Conservation (phyloP, 2,329 filamentous ascomycete species). For the Aspergillus novofumigatus region DNA sequence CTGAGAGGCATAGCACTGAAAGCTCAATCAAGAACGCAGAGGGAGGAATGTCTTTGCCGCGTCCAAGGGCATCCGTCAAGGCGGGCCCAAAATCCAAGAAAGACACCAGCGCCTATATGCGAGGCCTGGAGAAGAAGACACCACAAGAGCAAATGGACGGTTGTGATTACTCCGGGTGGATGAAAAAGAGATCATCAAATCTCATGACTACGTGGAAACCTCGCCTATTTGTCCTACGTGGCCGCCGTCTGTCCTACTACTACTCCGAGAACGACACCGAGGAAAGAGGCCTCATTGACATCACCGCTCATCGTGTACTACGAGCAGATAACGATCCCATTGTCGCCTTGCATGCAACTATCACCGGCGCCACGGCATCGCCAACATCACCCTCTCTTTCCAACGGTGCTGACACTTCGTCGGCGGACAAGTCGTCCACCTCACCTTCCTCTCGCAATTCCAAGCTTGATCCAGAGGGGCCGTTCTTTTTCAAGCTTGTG, state of each 20-base stretch:
- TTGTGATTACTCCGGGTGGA: constrained; percentile 96
- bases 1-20: constrained; percentile 74
- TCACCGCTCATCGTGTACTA: constrained; percentile 94
- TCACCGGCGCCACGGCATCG: constrained; percentile 77
- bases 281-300: constrained; percentile 95
- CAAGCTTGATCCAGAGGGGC: constrained; percentile 54
- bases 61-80: constrained; percentile 49
- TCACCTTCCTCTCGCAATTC: constrained; percentile 30
- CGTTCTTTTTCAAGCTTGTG: constrained; percentile 98
- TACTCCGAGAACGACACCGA: constrained; percentile 89
- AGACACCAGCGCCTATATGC: constrained; percentile 87
- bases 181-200: constrained; percentile 98
- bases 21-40: constrained; percentile 47
- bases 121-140: constrained; percentile 74
- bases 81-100: constrained; percentile 72
- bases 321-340: constrained; percentile 88
- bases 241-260: constrained; percentile 88
- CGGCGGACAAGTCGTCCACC: constrained; percentile 25
- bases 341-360: constrained; percentile 82
- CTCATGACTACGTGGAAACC: constrained; percentile 98
- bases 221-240: constrained; percentile 89
- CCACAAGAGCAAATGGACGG: constrained; percentile 79
- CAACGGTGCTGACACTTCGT: constrained; percentile 34
- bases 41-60: constrained; percentile 46
- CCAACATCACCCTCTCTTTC: constrained; percentile 53